Conservation (phyloP, 805 yeast species). For the Candida stauntonica region DNA sequence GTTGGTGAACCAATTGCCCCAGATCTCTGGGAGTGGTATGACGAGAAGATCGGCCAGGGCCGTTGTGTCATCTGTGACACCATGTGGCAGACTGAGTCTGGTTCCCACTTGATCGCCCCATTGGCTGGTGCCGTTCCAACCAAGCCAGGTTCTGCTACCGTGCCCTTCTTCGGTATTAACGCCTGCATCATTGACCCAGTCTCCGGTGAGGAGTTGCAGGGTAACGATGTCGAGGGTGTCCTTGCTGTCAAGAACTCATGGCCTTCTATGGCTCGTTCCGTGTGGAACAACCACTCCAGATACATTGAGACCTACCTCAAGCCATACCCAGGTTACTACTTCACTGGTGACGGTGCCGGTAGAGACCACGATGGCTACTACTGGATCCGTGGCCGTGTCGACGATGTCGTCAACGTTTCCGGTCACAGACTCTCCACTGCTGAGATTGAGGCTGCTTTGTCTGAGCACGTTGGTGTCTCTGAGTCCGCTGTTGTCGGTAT, state of each 20-base stretch:
- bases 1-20: constrained; percentile 87
- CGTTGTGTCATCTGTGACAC: constrained; percentile 44
- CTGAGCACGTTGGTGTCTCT: constrained; percentile 77
- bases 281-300: constrained; percentile 72
- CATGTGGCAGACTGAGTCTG: constrained; percentile 88
- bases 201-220: constrained; percentile 62
- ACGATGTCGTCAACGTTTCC: constrained; percentile 82
- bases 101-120: constrained; percentile 75
- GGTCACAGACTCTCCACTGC: constrained; percentile 89
- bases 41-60: constrained; percentile 54
- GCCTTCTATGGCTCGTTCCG: constrained; percentile 85
- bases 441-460: constrained; percentile 78
- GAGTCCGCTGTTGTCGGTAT: constrained; percentile 85
- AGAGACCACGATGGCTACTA: constrained; percentile 79
- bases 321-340: constrained; percentile 78
- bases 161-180: constrained; percentile 81
- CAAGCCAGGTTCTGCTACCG: constrained; percentile 82
- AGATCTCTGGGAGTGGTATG: constrained; percentile 86
- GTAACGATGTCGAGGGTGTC: constrained; percentile 77
- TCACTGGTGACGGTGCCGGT: constrained; percentile 90
- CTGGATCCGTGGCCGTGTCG: constrained; percentile 86
- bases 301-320: constrained; percentile 77
- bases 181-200: constrained; percentile 72
- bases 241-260: constrained; percentile 66
- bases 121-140: constrained; percentile 74